phyloP scores from a whole-genome alignment of 306 rosid genomes.

The Rubus idaeus region DNA sequence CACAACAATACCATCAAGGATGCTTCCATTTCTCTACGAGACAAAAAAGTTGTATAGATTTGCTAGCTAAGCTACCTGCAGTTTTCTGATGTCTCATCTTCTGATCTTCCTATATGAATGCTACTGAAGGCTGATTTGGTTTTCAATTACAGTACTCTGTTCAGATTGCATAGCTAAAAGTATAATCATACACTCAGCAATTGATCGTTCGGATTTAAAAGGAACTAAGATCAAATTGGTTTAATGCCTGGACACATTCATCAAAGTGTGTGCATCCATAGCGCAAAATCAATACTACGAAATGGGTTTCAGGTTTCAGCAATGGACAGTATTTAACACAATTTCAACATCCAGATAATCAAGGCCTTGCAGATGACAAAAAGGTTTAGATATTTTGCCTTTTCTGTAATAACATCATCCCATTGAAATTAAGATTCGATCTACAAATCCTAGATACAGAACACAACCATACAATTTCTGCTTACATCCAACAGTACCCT shows the following conservation, averaged over 20 bases:
- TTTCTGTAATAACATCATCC: conserved; percentile 4
- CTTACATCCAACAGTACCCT: conserved; percentile 1
- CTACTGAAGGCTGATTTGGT: not conserved
- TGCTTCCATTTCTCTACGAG: conserved; percentile 10
- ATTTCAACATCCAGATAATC: not conserved
- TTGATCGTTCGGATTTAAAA: not conserved
- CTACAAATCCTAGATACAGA: conserved; percentile 21
- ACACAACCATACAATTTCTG: conserved; percentile 19
- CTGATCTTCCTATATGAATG: not conserved
- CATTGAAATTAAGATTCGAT: conserved; percentile 7
- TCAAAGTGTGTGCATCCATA: not conserved
- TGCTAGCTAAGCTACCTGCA: not conserved
- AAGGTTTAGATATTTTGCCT: not conserved
- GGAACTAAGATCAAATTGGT: not conserved
- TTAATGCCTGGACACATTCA: not conserved
- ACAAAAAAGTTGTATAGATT: conserved; percentile 19
- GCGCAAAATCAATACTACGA: not conserved
- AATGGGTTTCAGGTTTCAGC: not conserved
- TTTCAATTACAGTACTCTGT: not conserved
- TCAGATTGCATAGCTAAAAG: not conserved
- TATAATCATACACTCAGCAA: not conserved
- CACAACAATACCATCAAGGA: conserved; percentile 5
- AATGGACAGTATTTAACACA: not conserved
- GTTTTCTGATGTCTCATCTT: not conserved
- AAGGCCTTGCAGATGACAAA: not conserved